Evolutionary conservation across 2,329 filamentous ascomycete species (phyloP).

Genomic region (Neocucurbitaria cava): DNA sequence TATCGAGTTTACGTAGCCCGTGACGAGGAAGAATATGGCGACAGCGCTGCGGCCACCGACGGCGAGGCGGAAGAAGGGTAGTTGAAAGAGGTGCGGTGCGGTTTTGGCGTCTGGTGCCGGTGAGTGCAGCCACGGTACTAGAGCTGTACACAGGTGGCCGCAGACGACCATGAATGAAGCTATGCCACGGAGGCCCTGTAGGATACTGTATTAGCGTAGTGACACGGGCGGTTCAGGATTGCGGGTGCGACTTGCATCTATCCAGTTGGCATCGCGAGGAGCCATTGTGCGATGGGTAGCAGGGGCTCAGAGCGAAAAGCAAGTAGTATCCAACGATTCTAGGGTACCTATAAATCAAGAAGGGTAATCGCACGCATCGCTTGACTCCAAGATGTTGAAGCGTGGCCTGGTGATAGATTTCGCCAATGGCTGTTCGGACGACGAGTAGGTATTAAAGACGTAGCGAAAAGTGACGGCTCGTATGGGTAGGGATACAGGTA

Average conservation of each 20-base stretch:
- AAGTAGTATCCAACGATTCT: slow-evolving; percentile 15
- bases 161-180: slow-evolving; percentile 53
- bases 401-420: background rate
- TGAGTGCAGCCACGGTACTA: slow-evolving; percentile 50
- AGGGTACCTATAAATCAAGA: slow-evolving; percentile 6
- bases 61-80: slow-evolving; percentile 65
- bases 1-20: slow-evolving; percentile 69
- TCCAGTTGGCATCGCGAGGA: slow-evolving; percentile 49
- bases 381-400: slow-evolving; percentile 2
- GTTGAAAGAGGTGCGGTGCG: slow-evolving; percentile 61
- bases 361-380: slow-evolving; percentile 19
- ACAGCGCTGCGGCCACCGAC: slow-evolving; percentile 57
- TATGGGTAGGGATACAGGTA: background rate
- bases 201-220: slow-evolving; percentile 28
- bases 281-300: slow-evolving; percentile 31
- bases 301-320: slow-evolving; percentile 11
- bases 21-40: slow-evolving; percentile 59
- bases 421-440: slow-evolving; percentile 5
- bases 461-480: background rate
- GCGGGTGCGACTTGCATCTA: slow-evolving; percentile 41
- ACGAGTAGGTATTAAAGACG: too few relatives aligned
- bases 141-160: slow-evolving; percentile 52
- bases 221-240: slow-evolving; percentile 8
- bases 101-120: slow-evolving; percentile 52
- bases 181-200: slow-evolving; percentile 51